Conservation (phyloP, 2,329 filamentous ascomycete species). For the Leptographium wingfieldii region DNA sequence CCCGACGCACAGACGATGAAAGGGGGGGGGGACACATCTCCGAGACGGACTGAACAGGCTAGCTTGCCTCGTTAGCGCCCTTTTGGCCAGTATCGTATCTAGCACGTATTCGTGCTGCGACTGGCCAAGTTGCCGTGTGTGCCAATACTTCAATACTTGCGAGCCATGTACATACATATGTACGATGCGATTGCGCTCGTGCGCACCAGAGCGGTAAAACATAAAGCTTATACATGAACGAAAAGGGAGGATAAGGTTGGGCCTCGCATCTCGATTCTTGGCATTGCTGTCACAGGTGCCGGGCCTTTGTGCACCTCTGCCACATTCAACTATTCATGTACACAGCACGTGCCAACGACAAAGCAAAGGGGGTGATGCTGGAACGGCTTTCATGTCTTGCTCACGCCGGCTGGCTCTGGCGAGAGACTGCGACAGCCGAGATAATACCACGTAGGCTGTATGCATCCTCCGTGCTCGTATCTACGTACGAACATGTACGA, state of each 20-base stretch:
- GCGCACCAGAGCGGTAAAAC: background rate
- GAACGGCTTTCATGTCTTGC: too few species aligned
- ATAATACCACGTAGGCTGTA: background rate
- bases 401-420: too few species aligned
- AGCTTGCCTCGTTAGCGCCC: background rate
- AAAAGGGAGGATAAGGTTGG: background rate
- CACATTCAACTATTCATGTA: too few species aligned
- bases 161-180: too few species aligned
- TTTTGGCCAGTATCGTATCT: background rate
- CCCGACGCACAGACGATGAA: constrained; percentile 3
- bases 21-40: background rate
- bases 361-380: too few species aligned
- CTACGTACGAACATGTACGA: too few species aligned
- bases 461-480: too few species aligned
- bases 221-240: background rate
- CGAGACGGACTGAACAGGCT: background rate
- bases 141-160: background rate
- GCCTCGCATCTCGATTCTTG: background rate
- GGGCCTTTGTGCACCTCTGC: too few species aligned
- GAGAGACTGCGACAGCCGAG: background rate
- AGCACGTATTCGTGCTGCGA: background rate
- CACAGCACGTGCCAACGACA: too few species aligned
- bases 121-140: background rate
- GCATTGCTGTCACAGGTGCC: too few species aligned
- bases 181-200: too few species aligned